Evolutionary conservation across 2,329 filamentous ascomycete species (phyloP).

Genomic region (Arthrobotrys sinensis): DNA sequence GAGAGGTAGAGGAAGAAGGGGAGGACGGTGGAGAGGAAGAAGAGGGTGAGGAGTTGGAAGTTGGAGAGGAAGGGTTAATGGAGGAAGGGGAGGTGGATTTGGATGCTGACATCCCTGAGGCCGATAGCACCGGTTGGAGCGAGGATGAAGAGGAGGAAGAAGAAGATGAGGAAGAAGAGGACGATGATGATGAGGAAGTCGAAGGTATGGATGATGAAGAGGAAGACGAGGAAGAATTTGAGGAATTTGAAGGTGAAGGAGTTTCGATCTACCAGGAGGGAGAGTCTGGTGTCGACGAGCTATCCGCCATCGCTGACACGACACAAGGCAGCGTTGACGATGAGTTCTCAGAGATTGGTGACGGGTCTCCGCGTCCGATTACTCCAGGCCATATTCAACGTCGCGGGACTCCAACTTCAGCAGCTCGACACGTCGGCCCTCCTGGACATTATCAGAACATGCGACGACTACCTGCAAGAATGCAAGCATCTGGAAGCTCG

Average conservation of each 20-base stretch:
- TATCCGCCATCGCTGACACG: conserved; percentile 60
- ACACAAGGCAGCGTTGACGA: conserved; percentile 54
- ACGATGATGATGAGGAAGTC: conserved; percentile 69
- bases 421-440: conserved; percentile 1
- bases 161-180: conserved; percentile 65
- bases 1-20: conserved; percentile 65
- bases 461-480: conserved; percentile 21
- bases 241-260: conserved; percentile 66
- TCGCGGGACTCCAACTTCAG: conserved; percentile 38
- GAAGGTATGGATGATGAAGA: conserved; percentile 61
- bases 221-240: conserved; percentile 65
- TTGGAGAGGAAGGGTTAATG: conserved; percentile 71
- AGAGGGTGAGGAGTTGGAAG: conserved; percentile 72
- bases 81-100: conserved; percentile 74
- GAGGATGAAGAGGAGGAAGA: conserved; percentile 69
- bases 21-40: conserved; percentile 68
- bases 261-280: conserved; percentile 67
- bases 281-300: conserved; percentile 65
- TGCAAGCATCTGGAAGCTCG: conserved; percentile 32
- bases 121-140: conserved; percentile 66
- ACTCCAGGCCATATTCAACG: conserved; percentile 40
- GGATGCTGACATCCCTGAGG: conserved; percentile 82
- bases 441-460: conserved; percentile 29
- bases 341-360: conserved; percentile 51
- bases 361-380: conserved; percentile 48